These are phyloP conservation scores for Endocalyx cinctus DNA, from an alignment of 2,329 filamentous ascomycete species.

Conservation along the genomic window DNA sequence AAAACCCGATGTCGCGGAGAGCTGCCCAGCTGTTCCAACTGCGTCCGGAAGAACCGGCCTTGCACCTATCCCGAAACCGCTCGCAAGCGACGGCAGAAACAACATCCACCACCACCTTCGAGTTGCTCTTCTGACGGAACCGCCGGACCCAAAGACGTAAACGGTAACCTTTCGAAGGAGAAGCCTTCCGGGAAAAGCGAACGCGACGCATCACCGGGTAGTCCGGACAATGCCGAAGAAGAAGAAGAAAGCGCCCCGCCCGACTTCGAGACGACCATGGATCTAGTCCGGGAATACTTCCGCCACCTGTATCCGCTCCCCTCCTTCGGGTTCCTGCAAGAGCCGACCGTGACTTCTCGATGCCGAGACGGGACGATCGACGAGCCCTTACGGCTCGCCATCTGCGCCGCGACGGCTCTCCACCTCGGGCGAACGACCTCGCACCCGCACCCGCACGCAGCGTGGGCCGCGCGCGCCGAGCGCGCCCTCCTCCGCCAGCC, in stretches of 20 bases:
- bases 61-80: conserved; percentile 21
- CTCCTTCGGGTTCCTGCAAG: conserved; percentile 31
- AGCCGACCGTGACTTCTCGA: conserved; percentile 26
- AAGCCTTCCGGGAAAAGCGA: background rate
- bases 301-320: conserved; percentile 25
- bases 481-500: conserved; percentile 25
- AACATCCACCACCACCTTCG: background rate
- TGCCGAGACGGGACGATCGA: conserved; percentile 26
- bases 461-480: conserved; percentile 28
- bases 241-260: conserved; percentile 7
- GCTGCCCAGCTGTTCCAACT: conserved; percentile 24
- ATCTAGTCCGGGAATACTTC: conserved; percentile 26
- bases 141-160: background rate
- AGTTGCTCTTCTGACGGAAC: background rate
- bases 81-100: conserved; percentile 7
- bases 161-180: no score
- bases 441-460: conserved; percentile 13
- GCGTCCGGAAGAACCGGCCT: conserved; percentile 18
- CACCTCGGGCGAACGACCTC: conserved; percentile 20
- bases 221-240: conserved; percentile 1
- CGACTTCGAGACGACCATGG: conserved; percentile 12
- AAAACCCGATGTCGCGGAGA: conserved; percentile 27
- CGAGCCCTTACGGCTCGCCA: conserved; percentile 25
- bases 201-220: conserved; percentile 1
- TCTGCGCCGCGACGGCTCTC: conserved; percentile 28